These are phyloP conservation scores for Fusarium stilboides DNA, from an alignment of 2,329 filamentous ascomycete genomes.

Conservation along the genomic window DNA sequence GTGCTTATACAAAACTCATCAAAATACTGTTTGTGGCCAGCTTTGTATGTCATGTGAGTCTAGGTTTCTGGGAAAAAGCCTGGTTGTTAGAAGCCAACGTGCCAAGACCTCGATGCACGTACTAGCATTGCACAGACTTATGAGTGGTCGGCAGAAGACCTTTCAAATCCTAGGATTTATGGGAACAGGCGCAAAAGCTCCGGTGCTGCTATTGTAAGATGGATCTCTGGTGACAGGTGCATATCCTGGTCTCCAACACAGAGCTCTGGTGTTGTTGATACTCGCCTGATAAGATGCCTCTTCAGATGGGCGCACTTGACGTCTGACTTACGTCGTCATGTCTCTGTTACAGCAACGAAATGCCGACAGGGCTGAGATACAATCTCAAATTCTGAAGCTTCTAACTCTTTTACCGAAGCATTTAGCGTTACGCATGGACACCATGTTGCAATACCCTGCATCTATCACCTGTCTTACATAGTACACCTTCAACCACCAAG, in stretches of 20 bases:
- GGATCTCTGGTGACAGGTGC: not conserved
- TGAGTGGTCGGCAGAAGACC: not conserved
- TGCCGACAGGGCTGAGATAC: not conserved
- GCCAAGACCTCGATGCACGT: slow-evolving; percentile 34
- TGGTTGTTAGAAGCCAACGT: slow-evolving; percentile 1
- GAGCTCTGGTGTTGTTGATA: slow-evolving; percentile 11
- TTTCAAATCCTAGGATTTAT: not conserved
- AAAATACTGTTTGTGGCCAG: not conserved
- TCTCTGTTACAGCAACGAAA: not conserved
- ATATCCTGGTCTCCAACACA: not conserved
- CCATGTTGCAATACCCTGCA: not conserved
- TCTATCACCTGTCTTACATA: slow-evolving; percentile 4
- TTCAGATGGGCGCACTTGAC: not conserved
- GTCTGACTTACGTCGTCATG: not conserved
- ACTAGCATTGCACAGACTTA: slow-evolving; percentile 5
- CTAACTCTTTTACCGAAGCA: not conserved
- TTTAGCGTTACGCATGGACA: not conserved
- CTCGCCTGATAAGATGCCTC: slow-evolving; percentile 4
- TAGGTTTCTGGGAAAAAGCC: not conserved
- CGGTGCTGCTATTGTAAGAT: not conserved
- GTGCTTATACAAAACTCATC: not conserved
- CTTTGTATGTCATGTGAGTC: not conserved
- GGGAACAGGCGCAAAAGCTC: slow-evolving; percentile 22
- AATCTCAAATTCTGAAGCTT: not conserved
- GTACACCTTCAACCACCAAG: slow-evolving; percentile 3